phyloP scores from a whole-genome alignment of 257 asterid genomes.

The Verbascum thapsus region DNA sequence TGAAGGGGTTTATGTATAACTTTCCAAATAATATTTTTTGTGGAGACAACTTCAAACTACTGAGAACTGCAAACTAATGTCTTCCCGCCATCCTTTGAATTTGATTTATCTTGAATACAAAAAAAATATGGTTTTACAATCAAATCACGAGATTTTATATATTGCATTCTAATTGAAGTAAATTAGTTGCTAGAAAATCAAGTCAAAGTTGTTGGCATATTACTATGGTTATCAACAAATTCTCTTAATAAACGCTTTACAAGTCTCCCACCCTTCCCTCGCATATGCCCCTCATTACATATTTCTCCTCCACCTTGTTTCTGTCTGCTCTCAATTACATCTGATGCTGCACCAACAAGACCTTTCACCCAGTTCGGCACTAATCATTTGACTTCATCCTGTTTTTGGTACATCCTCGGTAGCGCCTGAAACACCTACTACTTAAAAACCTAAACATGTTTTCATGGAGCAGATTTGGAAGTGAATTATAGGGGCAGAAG shows the following conservation, averaged over 20 bases:
- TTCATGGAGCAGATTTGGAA: too few species aligned
- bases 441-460: conserved; percentile 7
- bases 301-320: conserved; percentile 42
- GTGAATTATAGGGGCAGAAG: too few species aligned
- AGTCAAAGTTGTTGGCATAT: conserved; percentile 45
- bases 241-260: conserved; percentile 78
- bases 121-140: too few species aligned
- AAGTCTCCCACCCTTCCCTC: conserved; percentile 81
- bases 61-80: too few species aligned
- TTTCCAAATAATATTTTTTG: too few species aligned
- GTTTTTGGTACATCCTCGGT: conserved; percentile 75
- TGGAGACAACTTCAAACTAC: too few species aligned
- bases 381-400: conserved; percentile 70
- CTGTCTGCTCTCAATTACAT: conserved; percentile 57
- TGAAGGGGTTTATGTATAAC: too few species aligned
- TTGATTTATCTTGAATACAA: too few species aligned
- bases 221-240: conserved; percentile 83
- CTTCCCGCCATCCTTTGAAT: too few species aligned
- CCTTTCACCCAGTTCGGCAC: conserved; percentile 80
- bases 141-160: too few species aligned
- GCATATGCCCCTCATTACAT: conserved; percentile 54
- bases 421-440: conserved; percentile 39
- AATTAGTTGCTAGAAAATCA: conserved; percentile 39
- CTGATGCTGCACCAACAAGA: conserved; percentile 76
- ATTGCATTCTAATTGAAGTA: conserved; percentile 31